Base-by-base conservation (phyloP, 441 rosid species). In the Euphorbia schlechtendalii region DNA sequence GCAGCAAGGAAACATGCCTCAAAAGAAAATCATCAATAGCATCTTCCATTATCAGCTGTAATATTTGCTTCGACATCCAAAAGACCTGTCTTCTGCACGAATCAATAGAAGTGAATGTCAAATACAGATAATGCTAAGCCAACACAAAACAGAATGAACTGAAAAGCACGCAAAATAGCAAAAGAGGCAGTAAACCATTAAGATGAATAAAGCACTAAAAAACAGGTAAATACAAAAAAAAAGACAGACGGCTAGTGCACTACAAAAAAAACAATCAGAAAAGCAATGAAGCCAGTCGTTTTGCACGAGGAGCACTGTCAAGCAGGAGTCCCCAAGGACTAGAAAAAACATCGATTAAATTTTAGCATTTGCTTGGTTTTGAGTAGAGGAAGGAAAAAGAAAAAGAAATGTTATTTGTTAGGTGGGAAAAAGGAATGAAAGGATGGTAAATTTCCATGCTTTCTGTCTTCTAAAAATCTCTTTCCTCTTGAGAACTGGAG, bases 21-120 rank as follows among this genome's bases (percentile, higher is more conserved):
- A 94, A 68, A 69, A 94, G 96, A 83, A 83, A 94, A 77, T 94
- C 99, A 82, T 89, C 99, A 40, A 91, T 89, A 67, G 96, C 98
- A 84, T 91, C 98, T 76, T 91, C 99, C 99, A 91, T 94, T 66
- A 91, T 78, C 68, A 94, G 77, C 73, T 94, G 99, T 61, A 91
- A 73, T 73, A 94, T 91, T 77, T 94, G 96, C 81, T 86, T 94
- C 61, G 98, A 91, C 63, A 94, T 87, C 98, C 99, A 91, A 77
- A 91, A 91, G 71, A 91, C 98, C 72, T 94, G 98, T 69, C 99
- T 83, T 76, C 99, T 94, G 86, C 74, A 69, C 21, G 46, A 72
- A 67, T 32, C 69, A 74, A 64, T 62, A 75, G 36, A 25, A 54
- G 40, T 13, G 59, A 54, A 69, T 65, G 59, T 52, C 63, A 38